Evolutionary conservation across 345 rosid species (phyloP), one percentile per base, ranked within the genome.

Genomic region (Boechera divaricarpa): DNA sequence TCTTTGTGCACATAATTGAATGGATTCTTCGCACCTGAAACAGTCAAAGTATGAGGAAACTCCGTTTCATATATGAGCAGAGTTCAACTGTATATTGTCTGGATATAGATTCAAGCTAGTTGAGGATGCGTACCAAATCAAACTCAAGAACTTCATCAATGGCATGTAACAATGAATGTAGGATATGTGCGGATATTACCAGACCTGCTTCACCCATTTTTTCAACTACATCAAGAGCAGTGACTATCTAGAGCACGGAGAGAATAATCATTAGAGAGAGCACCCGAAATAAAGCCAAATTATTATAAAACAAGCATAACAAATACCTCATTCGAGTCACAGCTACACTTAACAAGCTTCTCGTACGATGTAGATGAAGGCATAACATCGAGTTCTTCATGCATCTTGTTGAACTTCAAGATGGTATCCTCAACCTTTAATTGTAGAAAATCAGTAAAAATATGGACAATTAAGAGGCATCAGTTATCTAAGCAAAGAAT

Each of bases 161-260:
- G 38, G 89, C 85, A 80, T 41, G 85, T 67, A 92, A 64, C 65
- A 92, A 53, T 29, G 84, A 69, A 66, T 88, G 77, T 54, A 95
- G 51, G 15, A 78, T 79, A 74, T 78, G 79, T 32, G 86, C 59
- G 5, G 91, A 84, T 80, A 90, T 41, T 38, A 78, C 59, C 77
- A 86, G 70, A 66, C 87, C 92, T 38, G 31, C 87, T 73, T 86
- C 82, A 77, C 80, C 79, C 88, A 92, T 87, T 79, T 85, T 75
- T 38, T 91, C 88, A 41, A 82, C 87, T 48, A 89, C 38, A 77
- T 88, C 94, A 81, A 95, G 85, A 63, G 98, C 97, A 26, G 63
- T 80, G 69, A 85, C 86, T 79, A 92, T 96, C 99, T 95, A 76
- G 67, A 76, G 58, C 32, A 69, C 60, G 3, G 59, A 67, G 79